Evolutionary conservation across 2,329 filamentous ascomycete genomes (phyloP), one percentile per base, ranked within the genome.

Genomic region (Rhynchosporium secalis): DNA sequence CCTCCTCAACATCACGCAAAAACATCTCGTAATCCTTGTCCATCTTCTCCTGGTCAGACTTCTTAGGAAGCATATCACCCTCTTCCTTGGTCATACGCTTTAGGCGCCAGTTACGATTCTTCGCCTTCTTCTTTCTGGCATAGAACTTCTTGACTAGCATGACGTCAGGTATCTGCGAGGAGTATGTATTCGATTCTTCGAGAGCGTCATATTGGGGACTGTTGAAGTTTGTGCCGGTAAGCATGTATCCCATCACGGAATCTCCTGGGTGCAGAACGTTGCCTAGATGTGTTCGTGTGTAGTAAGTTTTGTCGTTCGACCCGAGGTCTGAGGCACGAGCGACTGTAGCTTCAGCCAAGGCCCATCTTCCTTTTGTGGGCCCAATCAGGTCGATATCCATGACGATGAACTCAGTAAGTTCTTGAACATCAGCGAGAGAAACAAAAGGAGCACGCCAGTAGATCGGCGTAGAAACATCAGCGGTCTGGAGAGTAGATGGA

Each of bases 131-230:
- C 78, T 90, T 89, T 70, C 91, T 86, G 62, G 89, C 86, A 78
- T 96, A 99, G 82, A 91, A 88, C 78, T 99, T 99, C 92, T 96
- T 98, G 75, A 99, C 92, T 3, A 99, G 83, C 6, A 99, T 79
- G 0, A 98, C 95, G 72, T 99, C 95, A 0, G 95, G 95, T 61
- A 99, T 90, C 3, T 83, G 86, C 3, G 87, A 88, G 2, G 85
- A 80, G 77, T 96, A 94, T 56, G 88, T 86, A 75, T 86, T 86
- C 58, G 88, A 92, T 56, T 83, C 78, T 76, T 97, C 92, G 40
- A 97, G 83, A 4, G 88, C 90, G 70, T 96, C 92, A 69, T 89
- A 92, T 69, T 96, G 84, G 9, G 83, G 80, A 74, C 92, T 95
- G 82, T 99, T 98, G 82, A 94, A 97, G 76, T 96, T 96, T 60